Base-by-base conservation (phyloP, 495 filamentous ascomycete species). In the Talaromyces trachyspermus region DNA sequence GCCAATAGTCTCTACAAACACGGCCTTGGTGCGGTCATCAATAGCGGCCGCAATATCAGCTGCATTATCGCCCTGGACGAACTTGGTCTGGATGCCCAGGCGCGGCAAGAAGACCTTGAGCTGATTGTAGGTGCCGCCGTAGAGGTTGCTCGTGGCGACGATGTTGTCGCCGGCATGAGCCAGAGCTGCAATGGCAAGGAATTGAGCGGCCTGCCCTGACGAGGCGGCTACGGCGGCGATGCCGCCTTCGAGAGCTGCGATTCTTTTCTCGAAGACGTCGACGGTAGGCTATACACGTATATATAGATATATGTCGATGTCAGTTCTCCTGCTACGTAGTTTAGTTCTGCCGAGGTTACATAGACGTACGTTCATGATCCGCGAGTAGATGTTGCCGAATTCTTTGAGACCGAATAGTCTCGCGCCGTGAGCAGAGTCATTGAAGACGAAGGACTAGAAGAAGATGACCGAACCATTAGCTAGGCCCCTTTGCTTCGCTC, bases 101-200 rank as follows among this genome's bases (percentile, higher is more conserved):
- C 92, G 84, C 12, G 88, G 84, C 41, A 97, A 72, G 48, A 89
- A 72, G 25, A 97, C 89, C 69, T 98, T 98, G 69, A 98, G 81
- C 64, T 97, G 94, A 64, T 97, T 98, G 71, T 97, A 98, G 5
- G 92, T 97, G 56, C 92, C 92, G 32, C 92, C 92, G 63, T 98
- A 98, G 32, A 98, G 69, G 62, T 95, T 96, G 43, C 81, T 84
- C 3, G 92, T 96, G 2, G 88, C 84, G 18, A 98, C 78, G 50
- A 98, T 96, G 70, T 97, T 98, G 72, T 98, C 92, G 12, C 92
- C 92, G 0, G 81, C 73, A 45, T 84, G 77, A 3, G 87, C 87
- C 17, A 98, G 79, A 2, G 89, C 82, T 0, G 88, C 76, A 54
- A 98, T 83, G 11, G 91, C 73, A 81, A 97, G 81, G 77, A 98